Conservation (phyloP, 2,329 filamentous ascomycete species). For the Rachicladosporium sp. region DNA sequence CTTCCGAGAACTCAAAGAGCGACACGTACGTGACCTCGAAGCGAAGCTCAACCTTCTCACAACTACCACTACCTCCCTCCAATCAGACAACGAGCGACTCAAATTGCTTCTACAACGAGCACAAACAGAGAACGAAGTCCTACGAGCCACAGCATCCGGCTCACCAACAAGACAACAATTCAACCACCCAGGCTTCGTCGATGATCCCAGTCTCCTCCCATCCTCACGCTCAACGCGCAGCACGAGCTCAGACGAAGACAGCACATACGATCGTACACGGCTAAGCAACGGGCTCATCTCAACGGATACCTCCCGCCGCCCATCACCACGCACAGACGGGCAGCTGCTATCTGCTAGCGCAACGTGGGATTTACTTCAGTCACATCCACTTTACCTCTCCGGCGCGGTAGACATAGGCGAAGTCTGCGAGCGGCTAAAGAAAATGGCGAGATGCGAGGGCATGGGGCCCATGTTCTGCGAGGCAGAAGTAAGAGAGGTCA, state of each 20-base stretch:
- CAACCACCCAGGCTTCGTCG: slow-evolving; percentile 26
- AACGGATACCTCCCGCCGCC: slow-evolving; percentile 7
- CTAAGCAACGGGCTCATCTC: slow-evolving; percentile 13
- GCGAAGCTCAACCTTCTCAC: slow-evolving; percentile 69
- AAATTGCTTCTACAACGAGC: slow-evolving; percentile 74
- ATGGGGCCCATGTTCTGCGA: slow-evolving; percentile 80
- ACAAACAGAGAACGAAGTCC: slow-evolving; percentile 82
- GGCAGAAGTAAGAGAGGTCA: slow-evolving; percentile 56
- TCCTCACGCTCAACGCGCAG: slow-evolving; percentile 9
- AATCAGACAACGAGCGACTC: slow-evolving; percentile 74
- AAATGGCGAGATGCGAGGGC: slow-evolving; percentile 67
- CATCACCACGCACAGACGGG: slow-evolving; percentile 27
- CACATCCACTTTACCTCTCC: slow-evolving; percentile 61
- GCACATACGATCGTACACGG: slow-evolving; percentile 6
- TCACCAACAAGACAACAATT: slow-evolving; percentile 29
- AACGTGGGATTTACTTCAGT: slow-evolving; percentile 82
- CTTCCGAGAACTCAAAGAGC: slow-evolving; percentile 91
- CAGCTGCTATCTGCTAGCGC: slow-evolving; percentile 59
- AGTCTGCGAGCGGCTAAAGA: slow-evolving; percentile 68
- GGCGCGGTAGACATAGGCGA: slow-evolving; percentile 71
- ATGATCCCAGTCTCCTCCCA: slow-evolving; percentile 15
- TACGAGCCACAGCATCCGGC: slow-evolving; percentile 60
- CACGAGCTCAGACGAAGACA: slow-evolving; percentile 9
- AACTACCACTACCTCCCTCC: slow-evolving; percentile 56
- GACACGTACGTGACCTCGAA: slow-evolving; percentile 86